Percentiles rank a stretch among this genome's conserved stretches.
Conservation (phyloP, 108 stramenopile species). For the Nitzschia palea region DNA sequence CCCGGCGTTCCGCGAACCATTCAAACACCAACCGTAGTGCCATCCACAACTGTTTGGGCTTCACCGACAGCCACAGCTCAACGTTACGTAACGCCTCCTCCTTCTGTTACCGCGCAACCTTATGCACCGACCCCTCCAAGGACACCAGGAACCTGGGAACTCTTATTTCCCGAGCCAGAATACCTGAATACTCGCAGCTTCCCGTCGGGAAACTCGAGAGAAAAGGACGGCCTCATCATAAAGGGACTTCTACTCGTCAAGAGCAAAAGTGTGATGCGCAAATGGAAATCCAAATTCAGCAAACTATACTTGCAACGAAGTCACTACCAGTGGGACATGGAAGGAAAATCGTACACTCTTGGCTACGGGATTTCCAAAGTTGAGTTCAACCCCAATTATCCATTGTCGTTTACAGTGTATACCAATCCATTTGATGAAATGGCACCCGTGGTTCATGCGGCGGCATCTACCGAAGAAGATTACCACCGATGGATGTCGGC, state of each 20-base stretch:
- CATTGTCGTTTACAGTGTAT: conserved; percentile 37
- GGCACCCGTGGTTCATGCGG: conserved; percentile 40
- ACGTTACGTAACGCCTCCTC: background rate
- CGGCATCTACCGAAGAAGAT: conserved; percentile 32
- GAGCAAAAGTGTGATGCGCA: conserved; percentile 28
- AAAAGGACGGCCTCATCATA: conserved; percentile 11
- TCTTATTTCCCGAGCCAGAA: conserved; percentile 20
- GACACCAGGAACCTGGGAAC: conserved; percentile 33
- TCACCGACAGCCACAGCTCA: conserved; percentile 5
- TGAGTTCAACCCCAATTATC: conserved; percentile 40
- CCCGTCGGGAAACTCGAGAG: background rate
- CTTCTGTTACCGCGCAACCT: background rate
- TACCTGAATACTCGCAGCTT: conserved; percentile 2
- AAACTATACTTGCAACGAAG: conserved; percentile 17
- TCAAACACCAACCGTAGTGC: background rate
- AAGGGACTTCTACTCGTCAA: conserved; percentile 24
- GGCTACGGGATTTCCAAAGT: conserved; percentile 35
- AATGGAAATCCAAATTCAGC: conserved; percentile 32
- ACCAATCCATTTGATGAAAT: conserved; percentile 29
- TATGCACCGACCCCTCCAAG: background rate
- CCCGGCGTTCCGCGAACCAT: conserved; percentile 4
- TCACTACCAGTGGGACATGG: conserved; percentile 31
- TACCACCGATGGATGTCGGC: conserved; percentile 46
- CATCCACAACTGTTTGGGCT: background rate
- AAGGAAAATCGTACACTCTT: conserved; percentile 27